Percentiles rank a stretch among this genome's conserved stretches.
Evolutionary conservation across 139 green algal species (phyloP).

Genomic region (Coelastrella sp.): DNA sequence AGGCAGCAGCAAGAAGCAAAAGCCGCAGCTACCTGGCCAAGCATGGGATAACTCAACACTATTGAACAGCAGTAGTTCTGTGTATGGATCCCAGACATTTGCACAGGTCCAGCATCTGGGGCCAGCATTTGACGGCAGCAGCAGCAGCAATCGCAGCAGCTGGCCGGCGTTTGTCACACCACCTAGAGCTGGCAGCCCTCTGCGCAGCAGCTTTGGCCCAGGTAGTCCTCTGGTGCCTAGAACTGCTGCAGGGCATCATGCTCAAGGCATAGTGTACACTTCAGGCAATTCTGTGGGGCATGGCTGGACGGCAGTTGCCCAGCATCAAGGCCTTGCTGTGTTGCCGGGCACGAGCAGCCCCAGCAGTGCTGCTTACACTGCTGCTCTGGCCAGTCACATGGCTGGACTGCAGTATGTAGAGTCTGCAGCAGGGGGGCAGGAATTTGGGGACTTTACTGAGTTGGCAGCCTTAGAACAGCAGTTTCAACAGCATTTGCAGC

Average conservation of each 20-base stretch:
- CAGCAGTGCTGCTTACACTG: no score
- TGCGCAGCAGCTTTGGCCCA: neutral
- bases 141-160: conserved; percentile 33
- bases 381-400: neutral
- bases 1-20: neutral
- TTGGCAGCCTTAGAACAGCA: conserved; percentile 61
- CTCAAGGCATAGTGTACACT: neutral
- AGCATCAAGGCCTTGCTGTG: no score
- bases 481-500: conserved; percentile 68
- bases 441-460: neutral
- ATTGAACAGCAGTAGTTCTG: neutral
- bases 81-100: neutral
- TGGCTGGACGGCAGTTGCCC: neutral
- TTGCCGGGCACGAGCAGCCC: no score
- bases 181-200: neutral
- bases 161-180: conserved; percentile 2
- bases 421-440: neutral
- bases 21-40: neutral
- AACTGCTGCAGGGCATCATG: no score
- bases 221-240: no score
- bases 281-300: neutral
- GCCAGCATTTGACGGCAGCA: neutral
- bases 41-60: conserved; percentile 14
- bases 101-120: neutral
- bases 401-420: neutral